Evolutionary conservation across 257 asterid genomes (phyloP).

Genomic region (Coffea canephora): DNA sequence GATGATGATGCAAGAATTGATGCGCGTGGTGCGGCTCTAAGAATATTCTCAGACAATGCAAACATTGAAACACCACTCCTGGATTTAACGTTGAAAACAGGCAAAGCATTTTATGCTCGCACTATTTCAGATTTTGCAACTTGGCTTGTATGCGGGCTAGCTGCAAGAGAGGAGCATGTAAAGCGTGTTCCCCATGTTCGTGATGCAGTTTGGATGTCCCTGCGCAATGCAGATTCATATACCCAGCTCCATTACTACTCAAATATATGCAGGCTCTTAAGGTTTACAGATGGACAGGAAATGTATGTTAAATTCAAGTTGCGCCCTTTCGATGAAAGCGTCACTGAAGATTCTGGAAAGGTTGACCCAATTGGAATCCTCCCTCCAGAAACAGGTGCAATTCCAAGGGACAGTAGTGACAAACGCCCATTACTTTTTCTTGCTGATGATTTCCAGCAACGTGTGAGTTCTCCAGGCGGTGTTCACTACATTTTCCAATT

Average conservation of each 20-base stretch:
- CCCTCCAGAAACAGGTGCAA: conserved; percentile 93
- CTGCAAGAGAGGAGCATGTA: conserved; percentile 79
- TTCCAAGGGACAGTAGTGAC: conserved; percentile 60
- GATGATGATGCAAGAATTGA: conserved; percentile 84
- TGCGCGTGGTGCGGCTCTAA: conserved; percentile 75
- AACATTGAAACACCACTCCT: conserved; percentile 39
- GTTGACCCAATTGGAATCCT: conserved; percentile 77
- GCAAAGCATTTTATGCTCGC: conserved; percentile 76
- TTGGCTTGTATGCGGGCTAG: conserved; percentile 81
- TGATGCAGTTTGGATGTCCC: conserved; percentile 84
- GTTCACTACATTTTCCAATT: conserved; percentile 67
- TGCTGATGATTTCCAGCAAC: conserved; percentile 62
- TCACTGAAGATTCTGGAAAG: conserved; percentile 59
- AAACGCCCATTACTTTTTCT: conserved; percentile 71
- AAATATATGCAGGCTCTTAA: conserved; percentile 70
- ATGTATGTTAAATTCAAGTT: conserved; percentile 83
- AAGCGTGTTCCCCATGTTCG: conserved; percentile 63
- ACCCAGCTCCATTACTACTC: conserved; percentile 73
- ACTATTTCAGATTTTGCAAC: conserved; percentile 73
- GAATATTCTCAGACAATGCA: conserved; percentile 40
- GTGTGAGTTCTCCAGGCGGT: conserved; percentile 63
- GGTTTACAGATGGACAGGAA: conserved; percentile 68
- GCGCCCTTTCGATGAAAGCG: conserved; percentile 55
- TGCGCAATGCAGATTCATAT: conserved; percentile 56
- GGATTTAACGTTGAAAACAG: conserved; percentile 77